A percentile compares a stretch with the other conserved stretches of the same genome.
These are phyloP conservation scores for Diaporthe vexans DNA, from an alignment of 2,329 filamentous ascomycete genomes.

Conservation along the genomic window DNA sequence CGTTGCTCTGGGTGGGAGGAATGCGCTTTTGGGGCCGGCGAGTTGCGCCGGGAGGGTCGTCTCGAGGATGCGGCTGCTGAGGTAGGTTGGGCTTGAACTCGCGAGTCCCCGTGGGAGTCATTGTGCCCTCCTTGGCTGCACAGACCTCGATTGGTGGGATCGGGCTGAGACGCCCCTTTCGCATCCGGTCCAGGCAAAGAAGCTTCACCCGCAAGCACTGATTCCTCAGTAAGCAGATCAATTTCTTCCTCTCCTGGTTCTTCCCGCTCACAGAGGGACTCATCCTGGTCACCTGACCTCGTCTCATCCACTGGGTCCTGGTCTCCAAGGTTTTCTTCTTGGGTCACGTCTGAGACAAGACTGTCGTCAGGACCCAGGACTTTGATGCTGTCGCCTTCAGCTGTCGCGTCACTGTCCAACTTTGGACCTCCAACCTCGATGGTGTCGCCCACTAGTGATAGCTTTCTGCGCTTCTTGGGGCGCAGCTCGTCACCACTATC, in stretches of 20 bases:
- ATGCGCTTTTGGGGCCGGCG: constrained; percentile 1
- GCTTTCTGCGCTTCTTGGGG: constrained; percentile 45
- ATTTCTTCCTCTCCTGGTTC: constrained; percentile 34
- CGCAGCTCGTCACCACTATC: constrained; percentile 47
- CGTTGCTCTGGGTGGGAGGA: background rate
- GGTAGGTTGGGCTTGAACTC: background rate
- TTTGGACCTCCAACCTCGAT: constrained; percentile 37
- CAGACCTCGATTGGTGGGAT: background rate
- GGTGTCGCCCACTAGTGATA: constrained; percentile 37
- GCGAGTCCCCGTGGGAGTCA: background rate
- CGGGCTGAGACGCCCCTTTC: background rate
- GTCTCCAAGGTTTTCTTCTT: background rate
- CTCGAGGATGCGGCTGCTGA: background rate
- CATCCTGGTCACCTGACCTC: background rate
- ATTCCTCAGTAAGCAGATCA: constrained; percentile 32
- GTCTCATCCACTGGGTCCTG: background rate
- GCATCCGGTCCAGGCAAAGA: background rate
- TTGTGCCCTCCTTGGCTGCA: background rate
- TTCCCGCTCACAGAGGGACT: background rate
- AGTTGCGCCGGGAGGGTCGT: constrained; percentile 9
- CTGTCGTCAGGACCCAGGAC: background rate
- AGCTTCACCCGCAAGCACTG: constrained; percentile 25
- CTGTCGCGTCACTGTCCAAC: background rate
- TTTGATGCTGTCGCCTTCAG: constrained; percentile 15
- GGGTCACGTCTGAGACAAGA: background rate